A percentile compares a stretch with the other conserved stretches of the same genome.
Conservation (phyloP, 352 stramenopile species). For the Phytophthora sp. region DNA sequence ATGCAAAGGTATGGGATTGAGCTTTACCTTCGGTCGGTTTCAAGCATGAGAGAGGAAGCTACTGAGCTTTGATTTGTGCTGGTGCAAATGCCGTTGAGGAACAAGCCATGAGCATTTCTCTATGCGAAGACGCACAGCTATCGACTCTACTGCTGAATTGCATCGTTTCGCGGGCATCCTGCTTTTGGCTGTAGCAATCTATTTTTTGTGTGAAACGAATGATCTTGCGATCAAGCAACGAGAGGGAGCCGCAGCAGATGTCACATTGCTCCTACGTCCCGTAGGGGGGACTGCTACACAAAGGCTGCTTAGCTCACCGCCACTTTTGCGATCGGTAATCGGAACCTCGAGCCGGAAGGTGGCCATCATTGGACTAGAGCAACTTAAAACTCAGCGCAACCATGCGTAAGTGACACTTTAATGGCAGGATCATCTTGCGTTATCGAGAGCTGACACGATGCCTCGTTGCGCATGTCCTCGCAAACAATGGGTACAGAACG, state of each 20-base stretch:
- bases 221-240: not conserved
- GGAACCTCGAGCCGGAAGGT: no score
- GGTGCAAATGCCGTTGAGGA: conserved; percentile 17
- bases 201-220: conserved; percentile 1
- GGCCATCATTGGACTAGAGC: no score
- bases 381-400: no score
- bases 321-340: not conserved
- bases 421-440: no score
- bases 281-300: not conserved
- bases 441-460: no score
- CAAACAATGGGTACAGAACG: no score
- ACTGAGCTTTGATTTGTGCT: not conserved
- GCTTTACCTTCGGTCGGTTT: conserved; percentile 2
- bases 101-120: conserved; percentile 7
- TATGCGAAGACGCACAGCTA: conserved; percentile 5
- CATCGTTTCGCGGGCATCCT: conserved; percentile 5
- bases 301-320: not conserved
- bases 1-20: conserved; percentile 24
- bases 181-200: not conserved
- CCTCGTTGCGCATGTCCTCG: no score
- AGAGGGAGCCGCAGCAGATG: not conserved
- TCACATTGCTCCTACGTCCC: not conserved
- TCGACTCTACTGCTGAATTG: not conserved
- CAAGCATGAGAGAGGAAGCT: not conserved
- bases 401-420: no score